Evolutionary conservation across 2,329 filamentous ascomycete species (phyloP).

Genomic region (Fusarium odoratissimum): DNA sequence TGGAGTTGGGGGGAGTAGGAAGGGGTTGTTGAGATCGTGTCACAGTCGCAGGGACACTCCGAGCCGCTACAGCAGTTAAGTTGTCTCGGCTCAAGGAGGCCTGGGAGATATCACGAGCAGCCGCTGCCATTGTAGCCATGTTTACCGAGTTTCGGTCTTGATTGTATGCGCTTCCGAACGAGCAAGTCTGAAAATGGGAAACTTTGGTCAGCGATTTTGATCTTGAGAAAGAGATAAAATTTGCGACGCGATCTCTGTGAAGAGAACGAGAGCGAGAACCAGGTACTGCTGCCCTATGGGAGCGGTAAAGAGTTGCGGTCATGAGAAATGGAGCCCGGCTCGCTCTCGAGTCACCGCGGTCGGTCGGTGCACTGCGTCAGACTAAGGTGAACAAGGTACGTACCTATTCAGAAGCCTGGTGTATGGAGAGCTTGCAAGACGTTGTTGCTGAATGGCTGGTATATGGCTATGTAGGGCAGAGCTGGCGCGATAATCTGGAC

Average conservation of each 20-base stretch:
- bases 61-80: constrained; percentile 78
- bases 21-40: constrained; percentile 73
- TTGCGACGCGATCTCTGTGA: constrained; percentile 23
- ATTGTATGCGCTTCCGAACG: constrained; percentile 58
- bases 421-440: constrained; percentile 43
- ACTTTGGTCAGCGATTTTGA: constrained; percentile 30
- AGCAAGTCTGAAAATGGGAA: constrained; percentile 52
- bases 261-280: neutral
- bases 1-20: constrained; percentile 93
- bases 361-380: constrained; percentile 14
- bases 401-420: constrained; percentile 50
- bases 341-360: constrained; percentile 42
- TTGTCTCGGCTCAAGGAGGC: constrained; percentile 72
- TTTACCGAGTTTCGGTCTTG: constrained; percentile 55
- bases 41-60: constrained; percentile 70
- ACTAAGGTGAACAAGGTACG: constrained; percentile 38
- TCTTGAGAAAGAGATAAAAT: constrained; percentile 4
- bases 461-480: constrained; percentile 48
- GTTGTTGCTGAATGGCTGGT: constrained; percentile 44
- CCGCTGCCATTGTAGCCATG: constrained; percentile 74
- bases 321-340: constrained; percentile 14
- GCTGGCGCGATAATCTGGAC: constrained; percentile 70
- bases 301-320: constrained; percentile 20
- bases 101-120: constrained; percentile 75
- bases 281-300: neutral